These are phyloP conservation scores for Cetraspora pellucida DNA, from an alignment of 192 early-diverging fungal genomes.

Conservation along the genomic window DNA sequence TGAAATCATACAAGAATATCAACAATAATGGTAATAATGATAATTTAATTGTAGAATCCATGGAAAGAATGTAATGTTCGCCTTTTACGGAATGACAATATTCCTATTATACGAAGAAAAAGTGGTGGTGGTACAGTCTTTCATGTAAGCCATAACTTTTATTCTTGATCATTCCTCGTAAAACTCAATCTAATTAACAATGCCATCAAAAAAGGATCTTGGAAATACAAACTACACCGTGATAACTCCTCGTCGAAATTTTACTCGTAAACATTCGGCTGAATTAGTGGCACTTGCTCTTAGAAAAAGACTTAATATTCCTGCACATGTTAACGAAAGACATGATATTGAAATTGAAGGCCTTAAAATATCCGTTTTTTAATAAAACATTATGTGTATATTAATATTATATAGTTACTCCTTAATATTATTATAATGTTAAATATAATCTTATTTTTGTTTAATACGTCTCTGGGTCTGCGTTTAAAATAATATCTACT, in stretches of 20 bases:
- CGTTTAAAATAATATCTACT: constrained; percentile 84
- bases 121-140: constrained; percentile 95
- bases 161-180: neutral
- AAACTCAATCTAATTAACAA: neutral
- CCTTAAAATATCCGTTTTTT: constrained; percentile 61
- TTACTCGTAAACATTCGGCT: constrained; percentile 75
- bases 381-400: neutral
- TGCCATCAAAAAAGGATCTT: constrained; percentile 61
- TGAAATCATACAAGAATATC: neutral
- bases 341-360: constrained; percentile 88
- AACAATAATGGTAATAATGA: neutral
- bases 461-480: constrained; percentile 82
- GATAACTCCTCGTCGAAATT: constrained; percentile 85
- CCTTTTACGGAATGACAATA: constrained; percentile 62
- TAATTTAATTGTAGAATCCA: constrained; percentile 68
- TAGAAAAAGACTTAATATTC: constrained; percentile 70
- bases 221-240: constrained; percentile 96
- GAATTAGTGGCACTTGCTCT: constrained; percentile 77
- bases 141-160: constrained; percentile 58
- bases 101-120: constrained; percentile 85
- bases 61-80: constrained; percentile 92
- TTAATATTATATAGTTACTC: neutral
- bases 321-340: constrained; percentile 78
- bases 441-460: constrained; percentile 10
- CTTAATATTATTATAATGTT: neutral